phyloP scores from a whole-genome alignment of 768 basidiomycete species.

The Termitomyces sp. region DNA sequence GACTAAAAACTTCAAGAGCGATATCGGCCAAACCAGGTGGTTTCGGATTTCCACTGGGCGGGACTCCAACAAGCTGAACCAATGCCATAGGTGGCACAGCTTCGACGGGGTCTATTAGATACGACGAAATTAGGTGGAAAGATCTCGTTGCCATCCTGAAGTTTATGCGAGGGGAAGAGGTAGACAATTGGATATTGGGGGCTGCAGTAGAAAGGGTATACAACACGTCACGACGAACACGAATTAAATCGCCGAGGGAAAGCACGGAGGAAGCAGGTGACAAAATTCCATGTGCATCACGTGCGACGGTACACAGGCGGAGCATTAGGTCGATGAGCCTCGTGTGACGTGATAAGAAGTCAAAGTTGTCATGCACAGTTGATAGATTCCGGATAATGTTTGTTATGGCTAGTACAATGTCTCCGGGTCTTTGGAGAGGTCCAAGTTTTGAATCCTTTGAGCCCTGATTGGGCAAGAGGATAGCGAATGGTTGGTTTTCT shows the following conservation, averaged over 20 bases:
- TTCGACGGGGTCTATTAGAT: slow-evolving; percentile 66
- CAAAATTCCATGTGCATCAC: slow-evolving; percentile 22
- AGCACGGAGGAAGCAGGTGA: slow-evolving; percentile 51
- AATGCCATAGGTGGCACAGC: slow-evolving; percentile 55
- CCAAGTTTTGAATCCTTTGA: slow-evolving; percentile 43
- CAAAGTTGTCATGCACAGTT: slow-evolving; percentile 63
- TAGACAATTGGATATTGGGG: slow-evolving; percentile 41
- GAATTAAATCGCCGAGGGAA: slow-evolving; percentile 65
- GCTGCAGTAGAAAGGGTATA: slow-evolving; percentile 63
- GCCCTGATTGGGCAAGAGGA: slow-evolving; percentile 43
- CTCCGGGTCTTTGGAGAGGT: slow-evolving; percentile 61
- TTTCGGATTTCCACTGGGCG: slow-evolving; percentile 32
- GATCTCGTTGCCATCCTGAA: slow-evolving; percentile 48
- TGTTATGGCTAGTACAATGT: slow-evolving; percentile 60
- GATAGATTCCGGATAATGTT: slow-evolving; percentile 88
- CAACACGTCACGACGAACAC: slow-evolving; percentile 72
- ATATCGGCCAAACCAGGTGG: slow-evolving; percentile 63
- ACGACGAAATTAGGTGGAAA: slow-evolving; percentile 67
- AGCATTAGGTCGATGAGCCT: slow-evolving; percentile 62
- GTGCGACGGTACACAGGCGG: slow-evolving; percentile 55
- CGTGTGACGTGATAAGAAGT: slow-evolving; percentile 58
- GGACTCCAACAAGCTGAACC: slow-evolving; percentile 47
- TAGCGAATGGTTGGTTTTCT: slow-evolving; percentile 55
- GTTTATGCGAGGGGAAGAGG: slow-evolving; percentile 34
- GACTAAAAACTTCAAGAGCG: slow-evolving; percentile 84